phyloP scores from a whole-genome alignment of 306 rosid species.

The Vigna reflexopilosa region DNA sequence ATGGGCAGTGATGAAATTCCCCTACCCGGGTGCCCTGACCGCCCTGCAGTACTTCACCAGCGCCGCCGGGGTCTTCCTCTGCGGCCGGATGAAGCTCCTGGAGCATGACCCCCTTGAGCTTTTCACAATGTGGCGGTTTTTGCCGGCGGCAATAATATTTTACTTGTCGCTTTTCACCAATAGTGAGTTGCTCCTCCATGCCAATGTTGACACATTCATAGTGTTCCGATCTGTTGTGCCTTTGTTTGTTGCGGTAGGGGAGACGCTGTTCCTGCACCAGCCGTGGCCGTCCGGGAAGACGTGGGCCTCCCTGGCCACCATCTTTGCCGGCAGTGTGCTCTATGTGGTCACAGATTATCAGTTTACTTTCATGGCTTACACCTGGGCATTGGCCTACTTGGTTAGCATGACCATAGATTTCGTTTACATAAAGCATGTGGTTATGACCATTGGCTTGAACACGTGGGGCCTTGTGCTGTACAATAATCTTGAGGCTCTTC shows the following conservation, averaged over 20 bases:
- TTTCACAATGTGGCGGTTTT: slow-evolving; percentile 78
- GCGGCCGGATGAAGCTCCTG: slow-evolving; percentile 61
- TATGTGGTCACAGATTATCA: slow-evolving; percentile 83
- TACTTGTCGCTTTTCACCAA: slow-evolving; percentile 88
- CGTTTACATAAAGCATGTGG: slow-evolving; percentile 88
- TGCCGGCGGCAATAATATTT: slow-evolving; percentile 82
- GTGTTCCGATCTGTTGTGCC: slow-evolving; percentile 85
- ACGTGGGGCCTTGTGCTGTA: slow-evolving; percentile 89
- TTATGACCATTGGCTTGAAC: slow-evolving; percentile 79
- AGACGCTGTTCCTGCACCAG: slow-evolving; percentile 76
- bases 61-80: slow-evolving; percentile 72
- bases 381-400: slow-evolving; percentile 83
- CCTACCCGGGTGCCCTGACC: slow-evolving; percentile 89
- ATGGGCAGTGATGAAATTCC: slow-evolving; percentile 95
- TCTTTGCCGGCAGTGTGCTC: slow-evolving; percentile 77
- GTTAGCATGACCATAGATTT: slow-evolving; percentile 85
- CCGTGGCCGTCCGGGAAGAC: slow-evolving; percentile 80
- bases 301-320: slow-evolving; percentile 73
- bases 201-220: slow-evolving; percentile 89
- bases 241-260: slow-evolving; percentile 84
- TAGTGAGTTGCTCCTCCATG: slow-evolving; percentile 85
- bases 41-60: slow-evolving; percentile 90
- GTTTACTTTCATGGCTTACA: slow-evolving; percentile 77
- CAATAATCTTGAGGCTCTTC: slow-evolving; percentile 84
- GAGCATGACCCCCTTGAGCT: slow-evolving; percentile 70